phyloP scores from a whole-genome alignment of 768 basidiomycete genomes.

The Infundibulicybe gibba region DNA sequence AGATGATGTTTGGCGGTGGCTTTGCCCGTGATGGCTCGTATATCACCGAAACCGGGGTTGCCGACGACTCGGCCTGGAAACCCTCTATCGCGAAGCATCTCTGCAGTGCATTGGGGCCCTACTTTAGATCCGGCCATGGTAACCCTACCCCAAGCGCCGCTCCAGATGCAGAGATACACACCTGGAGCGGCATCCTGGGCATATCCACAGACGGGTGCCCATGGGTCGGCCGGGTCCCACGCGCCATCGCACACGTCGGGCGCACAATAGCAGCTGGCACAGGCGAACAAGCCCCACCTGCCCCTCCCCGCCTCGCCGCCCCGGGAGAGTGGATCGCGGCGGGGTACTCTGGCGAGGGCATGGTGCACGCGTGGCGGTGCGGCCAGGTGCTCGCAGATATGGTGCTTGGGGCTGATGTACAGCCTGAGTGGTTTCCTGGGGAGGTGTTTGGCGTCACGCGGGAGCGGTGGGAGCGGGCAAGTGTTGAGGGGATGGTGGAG shows the following conservation, averaged over 20 bases:
- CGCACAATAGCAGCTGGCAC: conserved; percentile 6
- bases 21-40: conserved; percentile 28
- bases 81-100: conserved; percentile 24
- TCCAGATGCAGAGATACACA: conserved; percentile 12
- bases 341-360: conserved; percentile 71
- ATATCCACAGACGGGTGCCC: conserved; percentile 58
- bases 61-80: conserved; percentile 32
- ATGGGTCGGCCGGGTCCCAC: conserved; percentile 68
- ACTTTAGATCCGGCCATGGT: conserved; percentile 43
- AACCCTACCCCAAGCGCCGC: too few species aligned
- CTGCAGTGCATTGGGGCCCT: conserved; percentile 39
- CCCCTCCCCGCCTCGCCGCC: conserved; percentile 14
- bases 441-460: too few species aligned
- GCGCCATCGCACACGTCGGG: conserved; percentile 38
- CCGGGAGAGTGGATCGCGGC: conserved; percentile 72
- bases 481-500: too few species aligned
- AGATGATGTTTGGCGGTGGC: conserved; percentile 71
- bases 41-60: conserved; percentile 31
- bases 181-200: conserved; percentile 66
- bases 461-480: too few species aligned
- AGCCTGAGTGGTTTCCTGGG: too few species aligned
- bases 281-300: too few species aligned
- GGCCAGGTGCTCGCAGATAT: conserved; percentile 56
- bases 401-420: conserved; percentile 41
- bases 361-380: conserved; percentile 68